These are phyloP conservation scores for Sclerotinia spermophila DNA, from an alignment of 2,329 filamentous ascomycete species.

Conservation along the genomic window DNA sequence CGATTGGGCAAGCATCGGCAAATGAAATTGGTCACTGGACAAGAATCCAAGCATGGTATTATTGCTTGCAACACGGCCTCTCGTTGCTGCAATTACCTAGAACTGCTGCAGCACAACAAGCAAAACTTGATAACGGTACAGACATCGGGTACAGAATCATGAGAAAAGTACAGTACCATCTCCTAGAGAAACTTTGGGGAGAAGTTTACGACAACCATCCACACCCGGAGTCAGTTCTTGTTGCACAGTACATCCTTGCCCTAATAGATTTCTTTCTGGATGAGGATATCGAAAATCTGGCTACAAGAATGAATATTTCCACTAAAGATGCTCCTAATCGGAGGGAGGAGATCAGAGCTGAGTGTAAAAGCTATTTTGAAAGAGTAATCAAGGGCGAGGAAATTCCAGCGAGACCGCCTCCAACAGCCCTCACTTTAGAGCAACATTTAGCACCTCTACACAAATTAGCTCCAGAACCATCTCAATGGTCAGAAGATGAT, in stretches of 20 bases:
- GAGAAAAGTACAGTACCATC: constrained; percentile 6
- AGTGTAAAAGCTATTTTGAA: neutral
- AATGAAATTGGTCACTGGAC: constrained; percentile 14
- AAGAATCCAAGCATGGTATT: constrained; percentile 15
- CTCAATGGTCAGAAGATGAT: constrained; percentile 10
- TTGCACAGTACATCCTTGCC: neutral
- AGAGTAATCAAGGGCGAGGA: neutral
- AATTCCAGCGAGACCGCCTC: neutral
- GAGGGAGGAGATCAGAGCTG: neutral
- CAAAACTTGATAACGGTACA: neutral
- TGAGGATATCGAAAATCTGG: neutral
- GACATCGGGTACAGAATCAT: neutral
- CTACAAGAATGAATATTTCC: neutral
- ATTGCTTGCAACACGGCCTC: neutral
- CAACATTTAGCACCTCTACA: neutral
- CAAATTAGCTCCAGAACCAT: constrained; percentile 6
- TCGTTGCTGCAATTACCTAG: neutral
- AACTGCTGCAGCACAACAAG: constrained; percentile 12
- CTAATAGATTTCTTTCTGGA: neutral
- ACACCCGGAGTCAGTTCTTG: neutral
- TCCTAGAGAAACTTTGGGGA: neutral
- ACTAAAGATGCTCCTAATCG: neutral
- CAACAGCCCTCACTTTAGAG: neutral
- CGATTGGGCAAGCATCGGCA: neutral
- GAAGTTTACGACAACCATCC: neutral